Conservation (phyloP, 345 rosid species). For the Gossypium sturtianum region DNA sequence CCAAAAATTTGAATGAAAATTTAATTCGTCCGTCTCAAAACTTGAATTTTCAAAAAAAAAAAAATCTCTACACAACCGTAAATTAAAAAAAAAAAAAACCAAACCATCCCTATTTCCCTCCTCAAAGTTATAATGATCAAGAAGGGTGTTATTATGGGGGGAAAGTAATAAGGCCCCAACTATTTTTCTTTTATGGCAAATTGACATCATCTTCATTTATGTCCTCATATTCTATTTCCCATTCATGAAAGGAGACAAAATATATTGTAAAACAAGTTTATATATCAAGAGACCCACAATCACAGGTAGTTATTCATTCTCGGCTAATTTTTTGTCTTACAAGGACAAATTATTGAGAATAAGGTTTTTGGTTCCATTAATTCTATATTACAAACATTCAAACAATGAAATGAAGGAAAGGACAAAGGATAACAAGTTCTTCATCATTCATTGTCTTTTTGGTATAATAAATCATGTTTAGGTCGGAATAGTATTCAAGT, state of each 20-base stretch:
- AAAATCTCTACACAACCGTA: no score
- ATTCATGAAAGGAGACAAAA: background rate
- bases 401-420: background rate
- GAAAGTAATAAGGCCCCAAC: conserved; percentile 23
- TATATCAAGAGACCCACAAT: background rate
- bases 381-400: no score
- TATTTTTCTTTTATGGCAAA: conserved; percentile 11
- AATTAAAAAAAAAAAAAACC: no score
- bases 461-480: no score
- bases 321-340: background rate
- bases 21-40: no score
- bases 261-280: background rate
- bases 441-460: no score
- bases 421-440: background rate
- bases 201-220: conserved; percentile 40
- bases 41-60: no score
- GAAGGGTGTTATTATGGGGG: background rate
- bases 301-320: background rate
- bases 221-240: conserved; percentile 1
- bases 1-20: no score
- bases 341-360: no score
- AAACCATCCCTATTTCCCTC: no score
- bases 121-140: no score
- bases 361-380: background rate
- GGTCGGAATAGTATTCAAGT: no score